Conservation (phyloP, 768 basidiomycete genomes). For the Pisolithus microcarpus region DNA sequence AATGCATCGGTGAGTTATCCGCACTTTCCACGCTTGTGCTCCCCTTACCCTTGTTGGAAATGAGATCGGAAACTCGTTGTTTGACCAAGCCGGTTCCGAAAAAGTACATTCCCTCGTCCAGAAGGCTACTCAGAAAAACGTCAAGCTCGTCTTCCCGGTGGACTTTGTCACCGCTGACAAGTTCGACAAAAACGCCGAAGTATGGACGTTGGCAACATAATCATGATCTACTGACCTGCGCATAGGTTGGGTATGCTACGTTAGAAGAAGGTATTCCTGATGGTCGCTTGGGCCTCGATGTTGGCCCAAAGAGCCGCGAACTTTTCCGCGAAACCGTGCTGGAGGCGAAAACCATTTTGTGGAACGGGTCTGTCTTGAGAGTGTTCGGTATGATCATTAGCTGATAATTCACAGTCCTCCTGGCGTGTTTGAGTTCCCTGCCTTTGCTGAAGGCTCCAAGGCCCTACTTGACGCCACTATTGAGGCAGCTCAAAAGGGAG, state of each 20-base stretch:
- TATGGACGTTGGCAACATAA: conserved; percentile 23
- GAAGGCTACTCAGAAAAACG: conserved; percentile 86
- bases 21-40: neutral
- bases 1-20: conserved; percentile 51
- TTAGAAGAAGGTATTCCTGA: conserved; percentile 83
- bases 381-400: neutral
- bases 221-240: neutral
- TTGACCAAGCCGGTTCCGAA: conserved; percentile 80
- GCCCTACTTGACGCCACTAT: conserved; percentile 78
- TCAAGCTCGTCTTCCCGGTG: conserved; percentile 92
- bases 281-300: conserved; percentile 94
- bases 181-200: conserved; percentile 87
- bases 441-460: conserved; percentile 81
- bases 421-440: conserved; percentile 95
- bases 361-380: conserved; percentile 67
- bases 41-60: conserved; percentile 6
- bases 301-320: conserved; percentile 75
- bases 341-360: conserved; percentile 90
- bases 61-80: conserved; percentile 92
- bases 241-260: conserved; percentile 67
- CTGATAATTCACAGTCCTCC: conserved; percentile 58
- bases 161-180: conserved; percentile 95
- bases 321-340: conserved; percentile 75
- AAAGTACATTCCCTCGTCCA: conserved; percentile 80
- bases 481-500: conserved; percentile 77